Percentiles rank a stretch among this genome's conserved stretches.
Evolutionary conservation across 1,284 basidiomycete genomes (phyloP).

Genomic region (Leccinum fuscescens): DNA sequence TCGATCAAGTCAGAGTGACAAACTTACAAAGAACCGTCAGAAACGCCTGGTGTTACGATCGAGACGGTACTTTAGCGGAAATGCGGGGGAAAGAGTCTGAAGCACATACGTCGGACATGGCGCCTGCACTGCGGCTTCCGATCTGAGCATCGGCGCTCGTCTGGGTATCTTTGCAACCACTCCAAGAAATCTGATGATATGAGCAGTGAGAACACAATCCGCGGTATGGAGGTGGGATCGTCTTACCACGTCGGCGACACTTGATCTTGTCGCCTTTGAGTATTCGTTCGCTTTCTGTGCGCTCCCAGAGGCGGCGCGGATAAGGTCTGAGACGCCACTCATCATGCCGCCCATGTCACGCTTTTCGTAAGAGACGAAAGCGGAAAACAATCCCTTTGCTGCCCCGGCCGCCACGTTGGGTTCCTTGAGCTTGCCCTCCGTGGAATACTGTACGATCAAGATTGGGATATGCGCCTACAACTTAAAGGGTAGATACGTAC

Average conservation of each 20-base stretch:
- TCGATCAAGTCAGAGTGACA: not conserved
- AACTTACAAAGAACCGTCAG: constrained; percentile 57
- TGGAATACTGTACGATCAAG: constrained; percentile 64
- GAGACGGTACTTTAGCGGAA: not conserved
- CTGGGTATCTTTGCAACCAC: constrained; percentile 91
- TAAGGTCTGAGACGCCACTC: constrained; percentile 39
- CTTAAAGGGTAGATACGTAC: constrained; percentile 34
- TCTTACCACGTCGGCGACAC: constrained; percentile 66
- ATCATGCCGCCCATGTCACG: constrained; percentile 79
- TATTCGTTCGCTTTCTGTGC: constrained; percentile 60
- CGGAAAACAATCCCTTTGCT: constrained; percentile 70
- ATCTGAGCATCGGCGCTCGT: constrained; percentile 90
- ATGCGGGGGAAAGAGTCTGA: not conserved
- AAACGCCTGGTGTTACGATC: constrained; percentile 60
- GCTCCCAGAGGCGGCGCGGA: constrained; percentile 42
- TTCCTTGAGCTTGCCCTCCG: constrained; percentile 92
- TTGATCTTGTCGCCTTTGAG: constrained; percentile 70
- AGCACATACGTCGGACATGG: constrained; percentile 73
- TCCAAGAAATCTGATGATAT: constrained; percentile 67
- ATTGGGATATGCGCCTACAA: not conserved
- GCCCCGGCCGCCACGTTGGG: constrained; percentile 81
- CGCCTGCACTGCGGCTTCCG: constrained; percentile 81
- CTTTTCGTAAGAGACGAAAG: constrained; percentile 68
- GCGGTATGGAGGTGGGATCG: constrained; percentile 10
- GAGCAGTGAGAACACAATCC: not conserved